These are phyloP conservation scores for Sporobolomyces phaffii DNA, from an alignment of 768 basidiomycete species.

Conservation along the genomic window DNA sequence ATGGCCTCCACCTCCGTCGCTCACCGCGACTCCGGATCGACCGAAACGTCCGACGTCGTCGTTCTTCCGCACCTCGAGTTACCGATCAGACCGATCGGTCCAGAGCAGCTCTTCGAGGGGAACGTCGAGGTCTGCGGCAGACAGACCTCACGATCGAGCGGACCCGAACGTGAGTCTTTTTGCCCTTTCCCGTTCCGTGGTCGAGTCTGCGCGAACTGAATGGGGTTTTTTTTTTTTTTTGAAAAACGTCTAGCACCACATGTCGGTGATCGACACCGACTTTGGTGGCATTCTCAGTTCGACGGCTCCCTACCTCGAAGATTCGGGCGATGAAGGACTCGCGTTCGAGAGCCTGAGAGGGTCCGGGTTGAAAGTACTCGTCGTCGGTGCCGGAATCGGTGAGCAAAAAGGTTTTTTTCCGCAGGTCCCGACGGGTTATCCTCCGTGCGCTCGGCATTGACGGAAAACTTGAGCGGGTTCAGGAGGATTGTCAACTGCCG, in stretches of 20 bases:
- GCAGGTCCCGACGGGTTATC: too few species aligned
- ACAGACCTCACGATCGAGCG: too few species aligned
- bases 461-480: too few species aligned
- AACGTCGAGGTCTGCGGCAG: background rate
- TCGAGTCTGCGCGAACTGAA: too few species aligned
- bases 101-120: background rate
- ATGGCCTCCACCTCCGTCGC: background rate
- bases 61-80: background rate
- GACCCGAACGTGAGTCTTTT: background rate
- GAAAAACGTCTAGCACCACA: too few species aligned
- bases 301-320: background rate
- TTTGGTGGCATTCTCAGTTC: background rate
- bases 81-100: background rate
- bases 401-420: background rate
- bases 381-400: constrained; percentile 36
- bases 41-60: background rate
- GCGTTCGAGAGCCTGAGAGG: background rate
- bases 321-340: background rate
- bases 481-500: constrained; percentile 35
- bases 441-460: too few species aligned
- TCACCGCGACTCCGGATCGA: background rate
- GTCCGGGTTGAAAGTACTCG: constrained; percentile 7
- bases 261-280: too few species aligned
- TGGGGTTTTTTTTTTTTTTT: too few species aligned
- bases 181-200: too few species aligned